Evolutionary conservation across 2,329 filamentous ascomycete species (phyloP), one percentile per base, ranked within the genome.

Genomic region (Botrytis medusae): DNA sequence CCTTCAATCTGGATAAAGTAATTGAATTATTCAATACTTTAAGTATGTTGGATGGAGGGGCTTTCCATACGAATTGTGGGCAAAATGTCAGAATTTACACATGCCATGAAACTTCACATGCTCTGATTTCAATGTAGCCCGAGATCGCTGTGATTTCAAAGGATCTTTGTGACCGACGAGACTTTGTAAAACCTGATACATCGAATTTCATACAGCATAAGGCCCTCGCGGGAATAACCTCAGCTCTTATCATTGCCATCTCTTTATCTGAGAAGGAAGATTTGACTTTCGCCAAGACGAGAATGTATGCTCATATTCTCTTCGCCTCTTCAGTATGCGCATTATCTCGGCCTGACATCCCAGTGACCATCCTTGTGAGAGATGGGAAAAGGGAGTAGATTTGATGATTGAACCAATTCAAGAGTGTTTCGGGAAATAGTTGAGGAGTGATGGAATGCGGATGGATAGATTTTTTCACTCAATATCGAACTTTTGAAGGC

Each of bases 241-340:
- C 64, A 54, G 64, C 32, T 54, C 46, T 54, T 40, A 40, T 10
- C 16, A 29, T n/a, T 22, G 10, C 25, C 46, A 22, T 40, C 4
- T 54, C 14, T 40, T 54, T 1, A 54, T 29, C 22, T n/a, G 14
- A 67, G 34, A 16, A 54, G 32, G 32, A 54, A 16, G 37, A 40
- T 40, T 54, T 12, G 29, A 22, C 4, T 20, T 54, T 7, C 44
- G 69, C 69, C 69, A 71, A 71, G 69, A 71, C 60, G 44, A 71
- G 22, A 71, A 71, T 54, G 12, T 29, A n/a, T 51, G 10, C 37
- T 37, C 14, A 48, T 29, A 63, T 64, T 71, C 46, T 64, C 69
- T 61, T 64, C 34, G 22, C 7, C 25, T 40, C 44, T 67, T 59
- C 18, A 22, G 2, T 25, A 10, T 63, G 6, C 42, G n/a, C 40